Evolutionary conservation across 352 stramenopile species (phyloP).

Genomic region (Phytopythium delawarense): DNA sequence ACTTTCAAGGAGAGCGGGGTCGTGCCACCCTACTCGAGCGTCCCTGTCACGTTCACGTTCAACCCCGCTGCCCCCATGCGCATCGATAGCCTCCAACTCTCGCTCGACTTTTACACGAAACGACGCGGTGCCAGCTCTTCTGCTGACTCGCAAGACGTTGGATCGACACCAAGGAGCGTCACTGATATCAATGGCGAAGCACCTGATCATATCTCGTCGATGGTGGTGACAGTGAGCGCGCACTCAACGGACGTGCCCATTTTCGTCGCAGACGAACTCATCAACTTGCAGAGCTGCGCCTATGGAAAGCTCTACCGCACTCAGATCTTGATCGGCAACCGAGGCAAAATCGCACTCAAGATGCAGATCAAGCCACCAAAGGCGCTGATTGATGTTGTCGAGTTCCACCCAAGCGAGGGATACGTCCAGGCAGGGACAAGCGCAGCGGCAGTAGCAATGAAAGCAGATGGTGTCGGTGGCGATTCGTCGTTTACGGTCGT

Average conservation of each 20-base stretch:
- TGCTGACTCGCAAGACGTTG: not conserved
- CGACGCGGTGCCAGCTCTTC: not conserved
- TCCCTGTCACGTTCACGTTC: slow-evolving; percentile 53
- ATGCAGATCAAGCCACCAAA: slow-evolving; percentile 72
- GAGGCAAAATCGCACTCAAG: slow-evolving; percentile 85
- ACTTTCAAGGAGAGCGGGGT: slow-evolving; percentile 32
- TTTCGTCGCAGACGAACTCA: slow-evolving; percentile 22
- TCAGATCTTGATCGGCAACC: slow-evolving; percentile 78
- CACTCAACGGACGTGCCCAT: slow-evolving; percentile 41
- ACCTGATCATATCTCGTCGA: slow-evolving; percentile 3
- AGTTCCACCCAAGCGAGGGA: slow-evolving; percentile 82
- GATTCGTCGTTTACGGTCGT: slow-evolving; percentile 14
- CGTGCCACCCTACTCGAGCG: slow-evolving; percentile 48
- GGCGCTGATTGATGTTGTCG: slow-evolving; percentile 47
- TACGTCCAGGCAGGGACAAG: slow-evolving; percentile 63
- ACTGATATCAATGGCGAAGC: not conserved
- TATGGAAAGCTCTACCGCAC: slow-evolving; percentile 86
- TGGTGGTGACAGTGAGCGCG: slow-evolving; percentile 17
- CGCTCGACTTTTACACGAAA: slow-evolving; percentile 30
- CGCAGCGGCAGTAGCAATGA: slow-evolving; percentile 11
- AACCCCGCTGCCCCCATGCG: slow-evolving; percentile 35
- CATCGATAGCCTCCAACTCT: slow-evolving; percentile 26
- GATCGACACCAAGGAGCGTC: not conserved
- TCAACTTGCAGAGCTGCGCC: slow-evolving; percentile 85
- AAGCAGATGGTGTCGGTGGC: slow-evolving; percentile 24